A percentile compares a stretch with the other conserved stretches of the same genome.
Conservation (phyloP, 2,329 filamentous ascomycete species). For the Dactylellina parvicollis region DNA sequence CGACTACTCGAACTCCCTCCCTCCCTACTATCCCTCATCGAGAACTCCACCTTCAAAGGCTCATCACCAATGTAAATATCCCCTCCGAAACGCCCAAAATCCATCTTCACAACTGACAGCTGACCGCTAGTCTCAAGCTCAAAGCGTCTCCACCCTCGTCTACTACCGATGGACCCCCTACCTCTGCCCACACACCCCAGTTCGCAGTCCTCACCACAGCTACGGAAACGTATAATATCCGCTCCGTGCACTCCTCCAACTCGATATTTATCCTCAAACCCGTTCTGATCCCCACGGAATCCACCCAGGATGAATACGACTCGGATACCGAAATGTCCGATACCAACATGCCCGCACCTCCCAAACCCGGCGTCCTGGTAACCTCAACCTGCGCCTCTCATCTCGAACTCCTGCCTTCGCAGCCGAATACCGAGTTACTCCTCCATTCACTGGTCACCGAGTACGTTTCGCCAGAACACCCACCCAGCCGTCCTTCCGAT, state of each 20-base stretch:
- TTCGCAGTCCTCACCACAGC: conserved; percentile 57
- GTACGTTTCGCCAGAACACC: conserved; percentile 25
- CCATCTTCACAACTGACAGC: not conserved
- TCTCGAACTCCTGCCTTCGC: conserved; percentile 56
- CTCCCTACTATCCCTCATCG: conserved; percentile 55
- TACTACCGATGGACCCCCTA: conserved; percentile 1
- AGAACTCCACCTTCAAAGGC: conserved; percentile 50
- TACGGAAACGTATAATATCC: conserved; percentile 56
- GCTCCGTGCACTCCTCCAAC: conserved; percentile 58
- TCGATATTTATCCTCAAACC: conserved; percentile 57
- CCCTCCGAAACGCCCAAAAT: not conserved
- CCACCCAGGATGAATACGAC: conserved; percentile 34
- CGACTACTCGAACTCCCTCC: conserved; percentile 58
- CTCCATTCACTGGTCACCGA: conserved; percentile 27
- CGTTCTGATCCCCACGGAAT: conserved; percentile 30
- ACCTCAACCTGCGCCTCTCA: conserved; percentile 55
- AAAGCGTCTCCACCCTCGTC: conserved; percentile 50
- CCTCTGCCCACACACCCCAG: conserved; percentile 12
- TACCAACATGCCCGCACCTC: conserved; percentile 3
- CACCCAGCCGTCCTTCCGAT: conserved; percentile 16
- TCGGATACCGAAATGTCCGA: conserved; percentile 36
- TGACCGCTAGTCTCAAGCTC: conserved; percentile 56
- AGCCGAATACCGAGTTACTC: conserved; percentile 39
- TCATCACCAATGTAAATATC: conserved; percentile 55
- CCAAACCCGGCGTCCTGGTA: conserved; percentile 50